Evolutionary conservation across 257 asterid species (phyloP).

Genomic region (Asclepias syriaca): DNA sequence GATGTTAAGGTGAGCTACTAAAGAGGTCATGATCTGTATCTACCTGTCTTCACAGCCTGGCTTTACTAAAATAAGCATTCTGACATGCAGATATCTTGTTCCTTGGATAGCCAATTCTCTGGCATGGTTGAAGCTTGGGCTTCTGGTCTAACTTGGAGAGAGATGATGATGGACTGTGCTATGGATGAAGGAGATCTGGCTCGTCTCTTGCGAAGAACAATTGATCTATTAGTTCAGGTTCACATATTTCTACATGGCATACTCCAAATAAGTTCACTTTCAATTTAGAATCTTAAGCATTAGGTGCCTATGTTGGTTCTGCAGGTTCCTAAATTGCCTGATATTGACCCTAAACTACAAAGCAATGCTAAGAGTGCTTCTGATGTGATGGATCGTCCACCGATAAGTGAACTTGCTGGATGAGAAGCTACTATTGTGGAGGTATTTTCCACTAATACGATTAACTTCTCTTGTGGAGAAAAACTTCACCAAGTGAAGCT

Average conservation of each 20-base stretch:
- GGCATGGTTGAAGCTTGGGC: slow-evolving; percentile 99
- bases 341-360: slow-evolving; percentile 69
- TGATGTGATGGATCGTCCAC: slow-evolving; percentile 91
- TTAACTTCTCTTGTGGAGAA: background rate
- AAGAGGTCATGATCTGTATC: background rate
- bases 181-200: slow-evolving; percentile 99
- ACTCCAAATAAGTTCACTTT: background rate
- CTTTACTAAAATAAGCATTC: slow-evolving; percentile 13
- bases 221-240: slow-evolving; percentile 92
- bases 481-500: background rate
- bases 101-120: slow-evolving; percentile 81
- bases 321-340: slow-evolving; percentile 90
- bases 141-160: slow-evolving; percentile 97
- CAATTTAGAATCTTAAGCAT: background rate
- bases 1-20: slow-evolving; percentile 64
- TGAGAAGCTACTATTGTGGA: slow-evolving; percentile 20
- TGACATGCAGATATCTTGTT: slow-evolving; percentile 70
- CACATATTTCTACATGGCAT: slow-evolving; percentile 1
- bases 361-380: slow-evolving; percentile 87
- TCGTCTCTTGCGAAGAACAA: slow-evolving; percentile 84
- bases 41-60: background rate
- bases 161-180: slow-evolving; percentile 98
- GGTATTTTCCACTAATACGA: background rate
- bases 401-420: slow-evolving; percentile 84
- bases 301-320: background rate